Conservation (phyloP, 768 basidiomycete genomes). For the Suillus cothurnatus region DNA sequence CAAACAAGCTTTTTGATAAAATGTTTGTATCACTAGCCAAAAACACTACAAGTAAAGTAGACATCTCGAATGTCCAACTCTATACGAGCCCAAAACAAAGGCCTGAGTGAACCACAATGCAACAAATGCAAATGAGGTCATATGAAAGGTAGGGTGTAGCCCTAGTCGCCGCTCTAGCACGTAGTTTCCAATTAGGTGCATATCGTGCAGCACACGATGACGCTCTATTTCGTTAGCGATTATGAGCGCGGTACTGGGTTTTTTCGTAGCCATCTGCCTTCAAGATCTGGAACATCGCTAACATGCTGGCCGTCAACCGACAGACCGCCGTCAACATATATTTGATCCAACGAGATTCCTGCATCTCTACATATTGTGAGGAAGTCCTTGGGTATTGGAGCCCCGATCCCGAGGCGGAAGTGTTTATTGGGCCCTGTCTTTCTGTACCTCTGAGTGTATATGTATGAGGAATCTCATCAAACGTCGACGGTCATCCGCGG, state of each 20-base stretch:
- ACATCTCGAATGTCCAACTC: neutral
- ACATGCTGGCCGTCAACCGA: constrained; percentile 46
- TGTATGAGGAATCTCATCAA: constrained; percentile 5
- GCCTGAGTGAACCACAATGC: neutral
- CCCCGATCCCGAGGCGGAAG: constrained; percentile 52
- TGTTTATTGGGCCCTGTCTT: constrained; percentile 46
- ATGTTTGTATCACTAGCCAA: neutral
- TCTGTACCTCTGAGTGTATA: constrained; percentile 48
- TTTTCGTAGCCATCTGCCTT: constrained; percentile 37
- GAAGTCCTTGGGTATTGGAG: constrained; percentile 63
- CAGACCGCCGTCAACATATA: constrained; percentile 46
- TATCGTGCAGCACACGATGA: constrained; percentile 1
- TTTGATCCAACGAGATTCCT: constrained; percentile 41
- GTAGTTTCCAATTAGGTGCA: neutral
- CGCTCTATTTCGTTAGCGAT: neutral
- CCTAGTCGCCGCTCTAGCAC: neutral
- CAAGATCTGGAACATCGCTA: constrained; percentile 38
- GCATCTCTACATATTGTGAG: constrained; percentile 48
- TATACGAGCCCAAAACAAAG: neutral
- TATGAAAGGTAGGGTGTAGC: neutral
- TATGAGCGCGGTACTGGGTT: neutral
- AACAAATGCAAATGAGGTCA: neutral
- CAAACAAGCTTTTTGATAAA: neutral
- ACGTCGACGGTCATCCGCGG: neutral
- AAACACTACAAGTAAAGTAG: neutral